Conservation (phyloP, 495 filamentous ascomycete genomes). For the Pseudotulostoma volvatum region DNA sequence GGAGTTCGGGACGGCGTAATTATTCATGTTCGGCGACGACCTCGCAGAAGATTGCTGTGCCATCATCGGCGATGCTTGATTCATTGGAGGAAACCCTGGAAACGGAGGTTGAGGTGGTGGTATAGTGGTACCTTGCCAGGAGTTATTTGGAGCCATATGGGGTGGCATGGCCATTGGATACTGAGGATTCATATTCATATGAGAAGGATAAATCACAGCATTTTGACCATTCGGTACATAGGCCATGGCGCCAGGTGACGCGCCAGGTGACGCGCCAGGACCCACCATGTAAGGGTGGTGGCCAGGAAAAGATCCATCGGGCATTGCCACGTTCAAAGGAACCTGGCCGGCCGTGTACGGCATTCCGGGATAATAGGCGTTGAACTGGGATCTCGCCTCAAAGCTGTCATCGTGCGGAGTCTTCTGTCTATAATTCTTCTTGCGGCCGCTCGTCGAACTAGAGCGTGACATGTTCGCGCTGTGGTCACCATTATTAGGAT, state of each 20-base stretch:
- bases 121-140: conserved; percentile 25
- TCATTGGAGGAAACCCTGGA: conserved; percentile 24
- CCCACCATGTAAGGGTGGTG: conserved; percentile 28
- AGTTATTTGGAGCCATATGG: conserved; percentile 21
- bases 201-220: conserved; percentile 16
- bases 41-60: conserved; percentile 23
- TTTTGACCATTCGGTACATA: conserved; percentile 18
- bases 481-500: conserved; percentile 29
- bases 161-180: conserved; percentile 23
- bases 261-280: conserved; percentile 13
- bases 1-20: conserved; percentile 19
- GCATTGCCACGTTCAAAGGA: conserved; percentile 17
- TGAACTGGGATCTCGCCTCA: conserved; percentile 71
- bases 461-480: conserved; percentile 56
- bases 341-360: conserved; percentile 29
- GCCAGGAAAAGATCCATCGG: conserved; percentile 18
- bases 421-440: conserved; percentile 56
- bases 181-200: conserved; percentile 21
- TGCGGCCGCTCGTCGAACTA: conserved; percentile 67
- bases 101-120: conserved; percentile 25
- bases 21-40: conserved; percentile 29
- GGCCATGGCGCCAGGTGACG: conserved; percentile 17
- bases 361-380: conserved; percentile 47
- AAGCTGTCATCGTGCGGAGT: conserved; percentile 70
- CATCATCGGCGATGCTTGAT: conserved; percentile 22